These are phyloP conservation scores for Trametes versicolor DNA, from an alignment of 1,284 basidiomycete species.

Conservation along the genomic window DNA sequence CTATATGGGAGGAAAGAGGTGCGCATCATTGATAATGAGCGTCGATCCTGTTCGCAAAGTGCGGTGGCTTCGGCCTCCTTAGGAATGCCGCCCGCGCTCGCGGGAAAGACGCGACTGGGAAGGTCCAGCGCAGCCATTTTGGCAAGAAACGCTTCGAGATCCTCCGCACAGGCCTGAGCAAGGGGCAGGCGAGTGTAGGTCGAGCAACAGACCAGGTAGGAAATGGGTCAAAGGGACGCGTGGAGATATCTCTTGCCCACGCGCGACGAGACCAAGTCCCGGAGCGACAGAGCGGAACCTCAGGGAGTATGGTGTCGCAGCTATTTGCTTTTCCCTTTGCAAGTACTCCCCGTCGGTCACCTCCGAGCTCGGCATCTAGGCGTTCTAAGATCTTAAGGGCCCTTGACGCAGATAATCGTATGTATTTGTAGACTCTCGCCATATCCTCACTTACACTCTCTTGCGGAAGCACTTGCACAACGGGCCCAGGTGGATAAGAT, in stretches of 20 bases:
- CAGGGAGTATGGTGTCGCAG: neutral
- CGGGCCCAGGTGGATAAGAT: constrained; percentile 21
- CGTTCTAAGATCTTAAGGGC: constrained; percentile 36
- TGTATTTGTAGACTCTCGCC: constrained; percentile 19
- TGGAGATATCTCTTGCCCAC: constrained; percentile 41
- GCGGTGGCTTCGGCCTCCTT: constrained; percentile 7
- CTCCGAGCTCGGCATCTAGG: constrained; percentile 13
- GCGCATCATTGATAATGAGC: neutral
- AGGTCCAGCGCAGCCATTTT: constrained; percentile 64
- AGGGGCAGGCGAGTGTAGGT: constrained; percentile 10
- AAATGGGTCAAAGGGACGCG: neutral
- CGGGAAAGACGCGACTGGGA: constrained; percentile 57
- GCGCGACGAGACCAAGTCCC: constrained; percentile 26
- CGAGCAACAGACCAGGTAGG: neutral
- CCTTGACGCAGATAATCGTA: constrained; percentile 41
- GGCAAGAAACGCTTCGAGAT: constrained; percentile 63
- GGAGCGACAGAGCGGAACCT: neutral
- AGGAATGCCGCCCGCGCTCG: constrained; percentile 67
- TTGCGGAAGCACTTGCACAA: constrained; percentile 41
- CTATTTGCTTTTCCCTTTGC: neutral
- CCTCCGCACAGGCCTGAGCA: constrained; percentile 50
- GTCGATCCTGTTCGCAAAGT: constrained; percentile 6
- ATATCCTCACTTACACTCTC: neutral
- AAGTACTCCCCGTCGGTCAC: constrained; percentile 12
- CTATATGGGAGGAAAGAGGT: constrained; percentile 72